Percentiles rank a stretch among this genome's conserved stretches.
phyloP scores from a whole-genome alignment of 768 basidiomycete genomes.

The Leccinum subgranulosum region DNA sequence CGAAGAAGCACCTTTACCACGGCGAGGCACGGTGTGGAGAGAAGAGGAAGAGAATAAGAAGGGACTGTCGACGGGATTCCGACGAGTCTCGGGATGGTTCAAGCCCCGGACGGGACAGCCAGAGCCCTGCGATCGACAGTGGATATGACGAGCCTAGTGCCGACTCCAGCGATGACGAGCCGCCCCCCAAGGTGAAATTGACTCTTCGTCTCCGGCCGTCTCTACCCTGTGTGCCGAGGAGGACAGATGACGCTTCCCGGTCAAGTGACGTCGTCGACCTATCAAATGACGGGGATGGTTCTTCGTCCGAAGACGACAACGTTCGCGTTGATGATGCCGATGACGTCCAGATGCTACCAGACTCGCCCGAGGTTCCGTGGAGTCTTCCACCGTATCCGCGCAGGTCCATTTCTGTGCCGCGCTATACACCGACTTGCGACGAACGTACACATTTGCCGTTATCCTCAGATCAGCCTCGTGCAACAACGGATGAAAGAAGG shows the following conservation, averaged over 20 bases:
- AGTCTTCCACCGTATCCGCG: conserved; percentile 56
- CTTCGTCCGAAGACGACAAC: conserved; percentile 40
- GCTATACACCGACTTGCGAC: conserved; percentile 45
- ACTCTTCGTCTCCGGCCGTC: conserved; percentile 57
- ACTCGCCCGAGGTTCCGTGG: conserved; percentile 40
- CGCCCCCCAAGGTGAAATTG: conserved; percentile 64
- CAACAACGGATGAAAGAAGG: conserved; percentile 29
- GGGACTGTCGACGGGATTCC: conserved; percentile 29
- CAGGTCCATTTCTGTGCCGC: conserved; percentile 54
- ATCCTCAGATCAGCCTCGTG: conserved; percentile 23
- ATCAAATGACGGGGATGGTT: conserved; percentile 33
- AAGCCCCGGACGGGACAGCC: conserved; percentile 9
- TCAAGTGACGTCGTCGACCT: conserved; percentile 38
- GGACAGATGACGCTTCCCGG: conserved; percentile 7
- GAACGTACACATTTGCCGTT: conserved; percentile 35
- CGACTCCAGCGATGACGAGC: conserved; percentile 33
- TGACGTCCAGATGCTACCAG: conserved; percentile 18
- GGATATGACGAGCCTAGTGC: conserved; percentile 23
- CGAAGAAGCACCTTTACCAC: conserved; percentile 40
- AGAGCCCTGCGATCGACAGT: conserved; percentile 26
- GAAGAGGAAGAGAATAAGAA: conserved; percentile 42
- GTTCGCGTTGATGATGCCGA: conserved; percentile 19
- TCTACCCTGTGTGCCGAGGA: conserved; percentile 23
- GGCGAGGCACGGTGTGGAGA: conserved; percentile 42
- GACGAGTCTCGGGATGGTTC: conserved; percentile 12